Base-by-base conservation (phyloP, 495 filamentous ascomycete species). In the Xylaria bambusicola region DNA sequence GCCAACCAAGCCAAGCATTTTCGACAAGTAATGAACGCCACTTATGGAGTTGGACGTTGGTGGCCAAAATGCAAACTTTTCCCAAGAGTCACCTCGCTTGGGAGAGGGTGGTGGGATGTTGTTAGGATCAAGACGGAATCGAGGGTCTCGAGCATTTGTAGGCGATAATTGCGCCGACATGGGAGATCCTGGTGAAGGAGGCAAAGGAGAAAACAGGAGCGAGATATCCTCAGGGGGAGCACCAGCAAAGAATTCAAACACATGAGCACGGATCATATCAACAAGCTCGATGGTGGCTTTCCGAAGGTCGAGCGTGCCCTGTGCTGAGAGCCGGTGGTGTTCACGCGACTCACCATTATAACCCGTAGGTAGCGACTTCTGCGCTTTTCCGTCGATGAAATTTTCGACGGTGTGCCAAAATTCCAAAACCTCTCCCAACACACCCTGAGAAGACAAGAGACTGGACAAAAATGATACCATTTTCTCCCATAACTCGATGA, bases 21-120 rank as follows among this genome's bases (percentile, higher is more conserved):
- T 90, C 38, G 84, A 80, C 12, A 98, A 82, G 64, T 97, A 97
- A 69, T 95, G 83, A 6, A 92, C 87, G 8, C 88, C 93, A 61
- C 92, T 91, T 15, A 98, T 73, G 0, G 92, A 92, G 66, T 97
- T 98, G 5, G 92, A 88, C 64, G 88, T 87, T 0, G 94, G 94
- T 1, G 95, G 92, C 90, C 95, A 97, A 73, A 98, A 98, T 0
- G 94, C 93, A 75, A 88, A 97, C 45, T 89, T 93, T 72, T 98
- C 95, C 90, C 92, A 92, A 5, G 87, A 63, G 66, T 96, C 91
- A 31, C 91, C 92, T 33, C 80, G 78, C 62, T 78, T 87, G 1
- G 90, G 89, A 0, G 86, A 89, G 1, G 86, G 84, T n/a, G 91
- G 87, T 6, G 91, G 91, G 2, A 87, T 74, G 54, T 91, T 91